Conservation (phyloP, 257 asterid species). For the Cynanchum wilfordii region DNA sequence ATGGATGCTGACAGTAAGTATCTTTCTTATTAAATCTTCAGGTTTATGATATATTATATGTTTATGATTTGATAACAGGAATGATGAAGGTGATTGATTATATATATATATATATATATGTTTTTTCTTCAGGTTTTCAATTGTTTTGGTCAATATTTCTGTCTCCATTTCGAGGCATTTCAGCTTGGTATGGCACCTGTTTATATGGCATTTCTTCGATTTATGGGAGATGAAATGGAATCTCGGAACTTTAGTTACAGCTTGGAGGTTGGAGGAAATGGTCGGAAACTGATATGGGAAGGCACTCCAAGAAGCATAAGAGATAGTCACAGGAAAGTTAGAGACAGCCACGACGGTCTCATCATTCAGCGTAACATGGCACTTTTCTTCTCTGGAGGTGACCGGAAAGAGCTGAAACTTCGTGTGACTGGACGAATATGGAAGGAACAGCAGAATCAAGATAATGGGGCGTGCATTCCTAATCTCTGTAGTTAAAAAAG, state of each 20-base stretch:
- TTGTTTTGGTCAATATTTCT: slow-evolving; percentile 81
- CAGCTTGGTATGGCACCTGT: slow-evolving; percentile 90
- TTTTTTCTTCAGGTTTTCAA: slow-evolving; percentile 54
- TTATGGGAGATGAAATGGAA: slow-evolving; percentile 83
- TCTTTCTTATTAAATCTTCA: background rate
- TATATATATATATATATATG: background rate
- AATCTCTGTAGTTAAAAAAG: slow-evolving; percentile 51
- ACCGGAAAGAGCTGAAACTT: slow-evolving; percentile 81
- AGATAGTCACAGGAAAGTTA: slow-evolving; percentile 74
- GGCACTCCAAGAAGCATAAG: slow-evolving; percentile 87
- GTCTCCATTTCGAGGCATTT: slow-evolving; percentile 83
- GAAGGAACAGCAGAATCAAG: slow-evolving; percentile 78
- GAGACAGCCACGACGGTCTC: slow-evolving; percentile 87
- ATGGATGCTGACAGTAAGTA: slow-evolving; percentile 91
- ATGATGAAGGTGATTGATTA: slow-evolving; percentile 4
- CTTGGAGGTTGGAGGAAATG: slow-evolving; percentile 84
- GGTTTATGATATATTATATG: too few relatives aligned
- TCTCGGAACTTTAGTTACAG: slow-evolving; percentile 79
- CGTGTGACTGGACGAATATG: slow-evolving; percentile 82
- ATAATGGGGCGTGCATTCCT: slow-evolving; percentile 70
- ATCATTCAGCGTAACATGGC: slow-evolving; percentile 77
- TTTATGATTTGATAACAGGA: background rate
- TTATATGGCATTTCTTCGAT: slow-evolving; percentile 83
- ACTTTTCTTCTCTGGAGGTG: slow-evolving; percentile 80
- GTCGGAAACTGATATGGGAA: slow-evolving; percentile 78